phyloP scores from a whole-genome alignment of 257 asterid genomes.

The Plantago elongata region DNA sequence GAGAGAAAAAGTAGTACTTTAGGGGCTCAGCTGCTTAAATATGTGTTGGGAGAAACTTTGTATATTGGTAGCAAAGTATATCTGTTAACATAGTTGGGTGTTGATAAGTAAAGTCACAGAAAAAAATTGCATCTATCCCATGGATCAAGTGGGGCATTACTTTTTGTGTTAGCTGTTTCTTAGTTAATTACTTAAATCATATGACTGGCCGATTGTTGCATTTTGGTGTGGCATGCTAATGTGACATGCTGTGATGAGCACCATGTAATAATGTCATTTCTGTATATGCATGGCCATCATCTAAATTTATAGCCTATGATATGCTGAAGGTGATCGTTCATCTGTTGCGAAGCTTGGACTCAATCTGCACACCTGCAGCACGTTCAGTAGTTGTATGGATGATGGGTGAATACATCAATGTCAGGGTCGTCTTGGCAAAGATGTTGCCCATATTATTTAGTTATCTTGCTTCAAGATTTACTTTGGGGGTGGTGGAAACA shows the following conservation, averaged over 20 bases:
- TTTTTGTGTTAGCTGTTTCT: too few species aligned
- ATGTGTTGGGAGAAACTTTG: too few species aligned
- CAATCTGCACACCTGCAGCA: constrained; percentile 67
- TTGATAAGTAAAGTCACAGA: too few species aligned
- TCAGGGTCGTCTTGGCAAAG: constrained; percentile 56
- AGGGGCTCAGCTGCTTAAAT: too few species aligned
- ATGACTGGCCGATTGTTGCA: too few species aligned
- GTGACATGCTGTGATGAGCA: neutral
- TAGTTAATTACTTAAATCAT: too few species aligned
- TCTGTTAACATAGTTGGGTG: too few species aligned
- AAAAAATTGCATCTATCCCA: too few species aligned
- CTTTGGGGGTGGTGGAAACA: constrained; percentile 66
- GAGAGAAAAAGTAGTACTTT: too few species aligned
- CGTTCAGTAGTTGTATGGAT: constrained; percentile 96
- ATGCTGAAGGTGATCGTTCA: constrained; percentile 69
- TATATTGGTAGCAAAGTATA: too few species aligned
- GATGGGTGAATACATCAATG: constrained; percentile 75
- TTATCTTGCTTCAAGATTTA: constrained; percentile 72
- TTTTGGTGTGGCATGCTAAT: constrained; percentile 2
- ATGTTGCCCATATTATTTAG: constrained; percentile 58
- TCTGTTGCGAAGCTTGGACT: constrained; percentile 74
- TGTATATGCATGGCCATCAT: neutral
- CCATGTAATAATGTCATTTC: constrained; percentile 1
- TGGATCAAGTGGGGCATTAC: too few species aligned
- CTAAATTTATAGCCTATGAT: constrained; percentile 19